phyloP scores from a whole-genome alignment of 108 stramenopile genomes.

The Epipyxis sp. region DNA sequence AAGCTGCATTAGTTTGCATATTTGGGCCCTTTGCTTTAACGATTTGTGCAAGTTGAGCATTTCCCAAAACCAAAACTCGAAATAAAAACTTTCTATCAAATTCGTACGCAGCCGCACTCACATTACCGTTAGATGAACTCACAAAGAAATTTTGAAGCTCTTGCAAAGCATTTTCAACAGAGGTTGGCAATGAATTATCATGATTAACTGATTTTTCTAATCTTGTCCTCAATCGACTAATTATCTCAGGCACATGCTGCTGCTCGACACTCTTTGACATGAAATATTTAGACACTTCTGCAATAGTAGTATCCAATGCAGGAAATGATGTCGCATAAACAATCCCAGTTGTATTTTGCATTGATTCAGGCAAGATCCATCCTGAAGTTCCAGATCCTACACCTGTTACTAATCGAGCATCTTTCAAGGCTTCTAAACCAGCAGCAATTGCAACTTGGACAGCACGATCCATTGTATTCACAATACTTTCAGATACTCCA shows the following conservation, averaged over 20 bases:
- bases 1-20: constrained; percentile 94
- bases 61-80: constrained; percentile 83
- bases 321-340: constrained; percentile 92
- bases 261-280: constrained; percentile 77
- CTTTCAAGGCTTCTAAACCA: constrained; percentile 87
- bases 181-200: constrained; percentile 38
- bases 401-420: constrained; percentile 80
- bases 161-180: constrained; percentile 5
- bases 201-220: constrained; percentile 67
- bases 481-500: constrained; percentile 78
- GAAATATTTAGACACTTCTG: constrained; percentile 86
- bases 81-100: constrained; percentile 98
- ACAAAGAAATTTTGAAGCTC: neutral
- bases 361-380: constrained; percentile 81
- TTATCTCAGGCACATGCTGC: constrained; percentile 67
- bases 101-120: constrained; percentile 55
- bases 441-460: constrained; percentile 91
- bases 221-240: constrained; percentile 70
- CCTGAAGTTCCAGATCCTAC: constrained; percentile 65
- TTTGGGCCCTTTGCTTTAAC: constrained; percentile 90
- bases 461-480: constrained; percentile 89
- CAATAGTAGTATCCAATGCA: constrained; percentile 91
- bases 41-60: constrained; percentile 91
- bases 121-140: neutral
- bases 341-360: constrained; percentile 86